Base-by-base conservation (phyloP, 768 basidiomycete species). In the Lepiota venenata region DNA sequence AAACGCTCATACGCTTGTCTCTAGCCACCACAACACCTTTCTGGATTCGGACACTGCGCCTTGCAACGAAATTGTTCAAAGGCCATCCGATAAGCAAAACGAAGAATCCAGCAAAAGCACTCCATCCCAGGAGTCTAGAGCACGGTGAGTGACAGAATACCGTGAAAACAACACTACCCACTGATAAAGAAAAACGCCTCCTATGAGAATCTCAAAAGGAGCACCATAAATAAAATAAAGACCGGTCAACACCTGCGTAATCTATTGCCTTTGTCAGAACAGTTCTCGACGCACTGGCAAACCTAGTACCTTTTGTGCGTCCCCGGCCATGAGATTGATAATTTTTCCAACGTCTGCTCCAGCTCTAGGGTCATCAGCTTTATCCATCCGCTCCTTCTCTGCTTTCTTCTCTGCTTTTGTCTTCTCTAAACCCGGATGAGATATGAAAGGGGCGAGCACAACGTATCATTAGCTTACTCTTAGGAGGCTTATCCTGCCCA, bases 281-380 rank as follows among this genome's bases (percentile, higher is more conserved):
- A 14, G 16, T 7, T 12, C 10, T 6, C 10, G 27, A 41, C n/a
- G 4, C 10, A 29, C 15, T 35, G 7, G 16, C 21, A 21, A n/a
- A 64, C 70, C 37, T 44, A n/a, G n/a, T n/a, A 81, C 76, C 45
- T 77, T 71, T 62, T 84, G 87, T 2, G 85, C 83, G 64, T 92
- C 90, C 6, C 81, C 83, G 12, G 88, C 84, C 91, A 95, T 95
- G 35, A 94, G 69, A 59, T 92, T 91, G 51, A 94, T 90, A 49
- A 95, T 91, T 66, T 94, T 93, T 11, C 93, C 93, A 11, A 89
- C 77, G 64, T 93, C 89, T 7, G 93, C 93, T 14, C 91, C 88
- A 0, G 86, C 80, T 60, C 82, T 86, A 1, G 84, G 81, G 27
- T 89, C 77, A 42, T 78, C 75, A 15, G 69, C 74, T 60, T 70